Base-by-base conservation (phyloP, 1,284 basidiomycete species). In the Moesziomyces antarcticus region DNA sequence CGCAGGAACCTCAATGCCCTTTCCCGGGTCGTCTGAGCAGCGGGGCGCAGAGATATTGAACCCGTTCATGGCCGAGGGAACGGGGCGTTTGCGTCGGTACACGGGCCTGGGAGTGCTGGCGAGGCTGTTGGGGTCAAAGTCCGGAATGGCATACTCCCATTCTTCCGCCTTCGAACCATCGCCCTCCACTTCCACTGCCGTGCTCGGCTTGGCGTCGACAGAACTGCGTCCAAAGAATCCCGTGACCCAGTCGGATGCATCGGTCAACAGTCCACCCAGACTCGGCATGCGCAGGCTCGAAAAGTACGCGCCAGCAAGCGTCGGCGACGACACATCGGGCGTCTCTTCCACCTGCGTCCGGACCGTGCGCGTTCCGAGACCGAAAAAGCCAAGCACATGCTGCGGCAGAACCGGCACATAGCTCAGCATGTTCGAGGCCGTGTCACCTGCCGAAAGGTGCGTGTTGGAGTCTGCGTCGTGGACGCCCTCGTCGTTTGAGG, bases 111-210 rank as follows among this genome's bases (percentile, higher is more conserved):
- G 75, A 18, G 77, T 79, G 33, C 45, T 52, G 11, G 50, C 55
- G 13, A 77, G 48, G 11, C 52, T 56, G 47, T 55, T 56, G 14
- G 75, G 72, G 49, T 75, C 72, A 25, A 75, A 79, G 3, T 77
- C 72, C 9, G 77, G 77, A 18, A 73, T 67, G 5, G 59, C 65
- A 49, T 73, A 78, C 25, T 79, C 77, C 73, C 73, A 79, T 18
- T 73, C 68, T 49, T 77, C 70, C 9, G 73, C 73, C 22, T 49
- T 51, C 1, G 56, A 65, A 9, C 56, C 41, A 30, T 72, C 64
- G n/a, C 25, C 44, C 6, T 22, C 21, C 9, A 30, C 21, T 10
- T 7, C 27, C 7, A 40, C 37, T 1, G 18, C n/a, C 21, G 42
- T 16, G 3, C 50, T 10, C 1, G 46, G 6, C 6, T 37, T 9